Evolutionary conservation across 2,329 filamentous ascomycete genomes (phyloP), one percentile per base, ranked within the genome.

Genomic region (Cladosporium sp.): DNA sequence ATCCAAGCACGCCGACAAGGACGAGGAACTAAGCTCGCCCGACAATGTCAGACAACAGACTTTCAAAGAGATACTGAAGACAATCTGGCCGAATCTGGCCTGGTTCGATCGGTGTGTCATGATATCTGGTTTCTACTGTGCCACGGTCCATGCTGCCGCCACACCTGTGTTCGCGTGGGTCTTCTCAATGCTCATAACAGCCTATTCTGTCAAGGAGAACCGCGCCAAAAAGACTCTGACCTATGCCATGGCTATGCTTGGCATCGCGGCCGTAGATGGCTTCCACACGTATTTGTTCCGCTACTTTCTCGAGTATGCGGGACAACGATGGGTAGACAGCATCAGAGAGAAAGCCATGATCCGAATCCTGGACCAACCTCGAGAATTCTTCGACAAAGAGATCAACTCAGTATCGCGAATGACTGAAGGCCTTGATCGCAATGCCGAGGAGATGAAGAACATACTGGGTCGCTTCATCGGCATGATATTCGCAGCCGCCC

Each of bases 391-490:
- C 71, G 89, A 92, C 68, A 80, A 84, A 59, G 82, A 89, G 1
- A 81, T 83, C 37, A 91, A 95, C 75, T 86, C 84, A 0, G 80
- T 89, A 0, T 81, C 83, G 0, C 82, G 83, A 1, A 82, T 98
- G 50, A 87, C 84, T 0, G 88, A 91, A 67, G 89, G 85, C 53
- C 83, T 98, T 0, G 92, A 96, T 72, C 86, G 90, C 18, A 91
- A 92, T 71, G 91, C 90, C 0, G 93, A 98, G 75, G 92, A 97
- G 74, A 93, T 95, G 86, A 86, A 91, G 10, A 93, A 91, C 70
- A 80, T 98, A 0, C 83, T 96, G 0, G 90, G 91, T 1, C 86
- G 90, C 1, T 96, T 97, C 72, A 83, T 89, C 0, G 89, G 90
- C 1, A 86, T 90, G 62, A 77, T 90, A 0, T 82, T 93, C 16